A percentile compares a stretch with the other conserved stretches of the same genome.
phyloP scores from a whole-genome alignment of 345 rosid genomes.

The Heritiera littoralis region DNA sequence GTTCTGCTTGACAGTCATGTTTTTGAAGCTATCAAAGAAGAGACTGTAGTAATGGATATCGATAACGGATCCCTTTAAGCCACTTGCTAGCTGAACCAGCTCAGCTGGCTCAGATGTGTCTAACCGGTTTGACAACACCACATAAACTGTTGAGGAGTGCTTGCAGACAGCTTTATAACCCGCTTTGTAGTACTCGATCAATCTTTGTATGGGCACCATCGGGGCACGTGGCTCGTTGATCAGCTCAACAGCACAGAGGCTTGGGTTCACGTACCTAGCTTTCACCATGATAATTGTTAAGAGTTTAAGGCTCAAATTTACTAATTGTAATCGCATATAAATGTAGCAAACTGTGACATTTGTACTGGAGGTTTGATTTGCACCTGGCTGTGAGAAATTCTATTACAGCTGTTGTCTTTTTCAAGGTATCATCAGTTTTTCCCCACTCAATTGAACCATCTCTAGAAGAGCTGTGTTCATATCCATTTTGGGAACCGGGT shows the following conservation, averaged over 20 bases:
- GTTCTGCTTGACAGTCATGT: constrained; percentile 39
- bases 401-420: constrained; percentile 45
- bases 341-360: background rate
- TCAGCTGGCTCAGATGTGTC: constrained; percentile 42
- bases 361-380: background rate
- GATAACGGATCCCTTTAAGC: constrained; percentile 29
- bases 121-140: constrained; percentile 50
- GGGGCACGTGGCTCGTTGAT: constrained; percentile 60
- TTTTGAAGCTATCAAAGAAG: background rate
- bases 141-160: constrained; percentile 1
- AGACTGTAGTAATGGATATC: background rate
- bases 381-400: constrained; percentile 52
- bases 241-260: constrained; percentile 57
- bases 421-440: constrained; percentile 39
- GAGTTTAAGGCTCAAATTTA: background rate
- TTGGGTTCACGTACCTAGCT: constrained; percentile 48
- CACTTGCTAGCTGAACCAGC: constrained; percentile 47
- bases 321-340: background rate
- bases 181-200: constrained; percentile 45
- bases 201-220: constrained; percentile 31
- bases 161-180: constrained; percentile 55
- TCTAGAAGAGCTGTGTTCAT: constrained; percentile 53
- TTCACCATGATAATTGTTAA: background rate
- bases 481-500: constrained; percentile 60
- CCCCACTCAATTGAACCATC: constrained; percentile 51